A percentile compares a stretch with the other conserved stretches of the same genome.
phyloP scores from a whole-genome alignment of 106 monocot genomes.

The Acanthochlamys bracteata region DNA sequence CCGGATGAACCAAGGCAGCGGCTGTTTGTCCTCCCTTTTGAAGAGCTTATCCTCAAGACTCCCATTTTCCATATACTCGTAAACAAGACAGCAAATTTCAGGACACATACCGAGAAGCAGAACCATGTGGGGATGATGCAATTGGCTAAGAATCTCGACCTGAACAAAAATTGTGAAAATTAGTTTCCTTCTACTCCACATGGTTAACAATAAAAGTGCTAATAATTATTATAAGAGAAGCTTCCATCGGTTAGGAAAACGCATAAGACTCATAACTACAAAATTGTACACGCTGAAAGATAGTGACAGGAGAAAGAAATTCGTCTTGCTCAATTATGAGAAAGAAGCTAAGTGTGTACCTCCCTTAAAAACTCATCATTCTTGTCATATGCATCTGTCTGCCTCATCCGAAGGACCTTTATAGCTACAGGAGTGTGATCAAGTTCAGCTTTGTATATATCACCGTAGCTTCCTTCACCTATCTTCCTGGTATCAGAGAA shows the following conservation, averaged over 20 bases:
- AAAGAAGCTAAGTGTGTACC: conserved; percentile 52
- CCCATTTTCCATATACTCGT: conserved; percentile 87
- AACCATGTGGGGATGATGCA: conserved; percentile 82
- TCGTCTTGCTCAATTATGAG: too few relatives aligned
- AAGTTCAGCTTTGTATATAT: conserved; percentile 72
- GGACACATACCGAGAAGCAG: conserved; percentile 67
- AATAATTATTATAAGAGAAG: too few relatives aligned
- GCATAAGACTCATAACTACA: too few relatives aligned
- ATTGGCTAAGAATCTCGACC: conserved; percentile 79
- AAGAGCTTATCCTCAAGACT: conserved; percentile 77
- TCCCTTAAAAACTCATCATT: conserved; percentile 78
- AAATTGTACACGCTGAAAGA: too few relatives aligned
- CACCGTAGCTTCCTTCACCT: conserved; percentile 77
- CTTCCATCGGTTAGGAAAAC: too few relatives aligned
- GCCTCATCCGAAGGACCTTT: conserved; percentile 48
- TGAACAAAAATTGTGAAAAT: conserved; percentile 7
- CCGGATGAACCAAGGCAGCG: conserved; percentile 61
- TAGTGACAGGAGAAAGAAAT: too few relatives aligned
- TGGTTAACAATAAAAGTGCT: neutral
- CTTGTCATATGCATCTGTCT: conserved; percentile 33
- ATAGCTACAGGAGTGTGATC: conserved; percentile 85
- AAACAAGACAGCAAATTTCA: conserved; percentile 66
- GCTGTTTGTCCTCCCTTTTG: conserved; percentile 14
- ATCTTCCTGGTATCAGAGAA: conserved; percentile 81
- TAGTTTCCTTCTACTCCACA: too few relatives aligned